A percentile compares a stretch with the other conserved stretches of the same genome.
These are phyloP conservation scores for Neurospora hispaniola DNA, from an alignment of 495 filamentous ascomycete species.

Conservation along the genomic window DNA sequence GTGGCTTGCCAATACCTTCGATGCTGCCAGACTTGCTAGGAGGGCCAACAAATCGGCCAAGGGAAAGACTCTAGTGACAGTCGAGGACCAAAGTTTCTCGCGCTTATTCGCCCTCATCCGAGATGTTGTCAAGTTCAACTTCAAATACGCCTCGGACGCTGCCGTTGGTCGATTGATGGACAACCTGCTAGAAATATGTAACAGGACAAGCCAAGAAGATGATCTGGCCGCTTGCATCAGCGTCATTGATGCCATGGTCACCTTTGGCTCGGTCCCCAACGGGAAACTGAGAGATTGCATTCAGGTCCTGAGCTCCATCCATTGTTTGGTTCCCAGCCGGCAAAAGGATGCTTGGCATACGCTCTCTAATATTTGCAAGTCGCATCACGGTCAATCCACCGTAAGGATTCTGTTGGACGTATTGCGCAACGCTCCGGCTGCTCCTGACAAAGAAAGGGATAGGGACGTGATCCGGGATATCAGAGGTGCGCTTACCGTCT, in stretches of 20 bases:
- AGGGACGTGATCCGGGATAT: constrained; percentile 39
- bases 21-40: constrained; percentile 39
- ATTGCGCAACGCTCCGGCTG: constrained; percentile 39
- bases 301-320: constrained; percentile 71
- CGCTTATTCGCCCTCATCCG: constrained; percentile 63
- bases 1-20: constrained; percentile 48
- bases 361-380: constrained; percentile 66
- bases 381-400: constrained; percentile 64
- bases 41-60: constrained; percentile 27
- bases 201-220: constrained; percentile 55
- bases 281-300: constrained; percentile 57
- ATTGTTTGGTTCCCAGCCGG: constrained; percentile 59
- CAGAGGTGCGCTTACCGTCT: constrained; percentile 56
- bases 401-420: constrained; percentile 55
- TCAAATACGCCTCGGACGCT: constrained; percentile 57
- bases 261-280: constrained; percentile 65
- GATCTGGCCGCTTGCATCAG: constrained; percentile 69
- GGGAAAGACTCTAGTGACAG: constrained; percentile 37
- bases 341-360: constrained; percentile 65
- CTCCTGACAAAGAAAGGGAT: constrained; percentile 45
- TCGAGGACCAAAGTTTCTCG: constrained; percentile 58
- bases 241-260: constrained; percentile 70
- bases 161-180: constrained; percentile 58
- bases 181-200: constrained; percentile 61
- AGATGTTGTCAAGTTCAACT: constrained; percentile 78